Conservation (phyloP, 768 basidiomycete species). For the Trametes punicea region DNA sequence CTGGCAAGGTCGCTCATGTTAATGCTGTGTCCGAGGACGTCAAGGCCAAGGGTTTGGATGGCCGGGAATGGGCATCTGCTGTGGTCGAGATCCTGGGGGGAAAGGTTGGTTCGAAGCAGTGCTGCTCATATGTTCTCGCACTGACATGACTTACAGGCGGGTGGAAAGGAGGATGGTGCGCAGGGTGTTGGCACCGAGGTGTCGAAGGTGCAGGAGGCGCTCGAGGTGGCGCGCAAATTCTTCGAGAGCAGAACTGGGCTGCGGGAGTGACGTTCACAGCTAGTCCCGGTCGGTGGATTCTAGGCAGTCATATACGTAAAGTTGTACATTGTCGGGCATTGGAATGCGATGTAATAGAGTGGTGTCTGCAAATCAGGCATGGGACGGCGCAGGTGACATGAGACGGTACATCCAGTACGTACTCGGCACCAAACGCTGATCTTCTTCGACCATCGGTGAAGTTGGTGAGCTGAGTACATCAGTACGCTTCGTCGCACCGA, state of each 20-base stretch:
- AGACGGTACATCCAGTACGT: too few species aligned
- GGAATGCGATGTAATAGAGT: conserved; percentile 8
- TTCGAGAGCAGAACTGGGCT: conserved; percentile 26
- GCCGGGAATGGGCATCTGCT: conserved; percentile 81
- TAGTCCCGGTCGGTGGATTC: background rate
- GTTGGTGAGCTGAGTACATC: too few species aligned
- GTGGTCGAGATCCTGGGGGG: conserved; percentile 83
- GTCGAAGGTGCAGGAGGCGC: conserved; percentile 62
- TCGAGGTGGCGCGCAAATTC: conserved; percentile 50
- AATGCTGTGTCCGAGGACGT: conserved; percentile 71
- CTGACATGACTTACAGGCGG: conserved; percentile 52
- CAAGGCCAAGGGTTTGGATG: conserved; percentile 71
- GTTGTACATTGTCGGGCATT: conserved; percentile 15
- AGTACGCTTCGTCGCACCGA: too few species aligned
- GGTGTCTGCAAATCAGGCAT: background rate
- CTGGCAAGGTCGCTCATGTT: conserved; percentile 79
- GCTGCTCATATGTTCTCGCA: background rate
- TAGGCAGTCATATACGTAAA: conserved; percentile 16
- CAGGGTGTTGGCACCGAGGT: conserved; percentile 82
- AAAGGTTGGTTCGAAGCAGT: conserved; percentile 53
- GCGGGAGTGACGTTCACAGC: background rate
- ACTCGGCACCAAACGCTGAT: background rate
- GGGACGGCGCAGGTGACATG: background rate
- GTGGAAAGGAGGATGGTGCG: conserved; percentile 90
- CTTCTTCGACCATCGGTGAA: background rate